phyloP scores from a whole-genome alignment of 495 filamentous ascomycete genomes.

The Friedmanniomyces simplex region DNA sequence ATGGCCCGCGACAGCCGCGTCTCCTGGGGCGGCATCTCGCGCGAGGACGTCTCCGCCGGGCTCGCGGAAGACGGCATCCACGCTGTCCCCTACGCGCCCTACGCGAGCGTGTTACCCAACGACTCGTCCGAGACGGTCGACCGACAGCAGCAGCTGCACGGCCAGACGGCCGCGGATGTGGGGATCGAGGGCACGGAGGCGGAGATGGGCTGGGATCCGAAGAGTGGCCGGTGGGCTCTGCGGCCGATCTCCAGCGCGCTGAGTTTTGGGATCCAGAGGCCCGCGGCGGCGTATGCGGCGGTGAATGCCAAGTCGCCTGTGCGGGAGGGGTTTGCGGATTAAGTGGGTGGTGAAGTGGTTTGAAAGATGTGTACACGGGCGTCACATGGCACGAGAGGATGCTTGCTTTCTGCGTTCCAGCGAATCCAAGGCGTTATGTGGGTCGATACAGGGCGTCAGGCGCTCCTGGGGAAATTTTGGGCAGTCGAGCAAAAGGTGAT shows the following conservation, averaged over 20 bases:
- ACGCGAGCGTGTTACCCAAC: background rate
- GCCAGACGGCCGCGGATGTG: slow-evolving; percentile 1
- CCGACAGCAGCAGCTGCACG: too few relatives aligned
- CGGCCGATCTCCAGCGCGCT: slow-evolving; percentile 11
- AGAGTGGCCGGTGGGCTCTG: slow-evolving; percentile 19
- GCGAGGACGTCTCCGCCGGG: slow-evolving; percentile 6
- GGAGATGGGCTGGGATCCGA: slow-evolving; percentile 20
- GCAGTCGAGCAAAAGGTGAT: too few relatives aligned
- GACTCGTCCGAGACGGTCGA: background rate
- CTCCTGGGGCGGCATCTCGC: slow-evolving; percentile 13
- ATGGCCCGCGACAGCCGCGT: slow-evolving; percentile 2
- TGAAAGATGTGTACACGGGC: too few relatives aligned
- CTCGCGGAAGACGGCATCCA: slow-evolving; percentile 9
- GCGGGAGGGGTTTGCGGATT: background rate
- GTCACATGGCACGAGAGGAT: too few relatives aligned
- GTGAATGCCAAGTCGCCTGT: background rate
- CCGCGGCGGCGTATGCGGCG: background rate
- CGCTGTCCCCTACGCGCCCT: slow-evolving; percentile 4
- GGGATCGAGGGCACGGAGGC: slow-evolving; percentile 11
- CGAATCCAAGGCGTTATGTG: background rate
- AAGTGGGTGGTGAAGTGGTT: background rate
- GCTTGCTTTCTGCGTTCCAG: background rate
- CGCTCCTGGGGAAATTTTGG: slow-evolving; percentile 13
- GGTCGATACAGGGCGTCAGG: background rate
- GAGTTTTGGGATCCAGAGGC: background rate